Base-by-base conservation (phyloP, 257 asterid genomes). In the Solanum gandarillasii region DNA sequence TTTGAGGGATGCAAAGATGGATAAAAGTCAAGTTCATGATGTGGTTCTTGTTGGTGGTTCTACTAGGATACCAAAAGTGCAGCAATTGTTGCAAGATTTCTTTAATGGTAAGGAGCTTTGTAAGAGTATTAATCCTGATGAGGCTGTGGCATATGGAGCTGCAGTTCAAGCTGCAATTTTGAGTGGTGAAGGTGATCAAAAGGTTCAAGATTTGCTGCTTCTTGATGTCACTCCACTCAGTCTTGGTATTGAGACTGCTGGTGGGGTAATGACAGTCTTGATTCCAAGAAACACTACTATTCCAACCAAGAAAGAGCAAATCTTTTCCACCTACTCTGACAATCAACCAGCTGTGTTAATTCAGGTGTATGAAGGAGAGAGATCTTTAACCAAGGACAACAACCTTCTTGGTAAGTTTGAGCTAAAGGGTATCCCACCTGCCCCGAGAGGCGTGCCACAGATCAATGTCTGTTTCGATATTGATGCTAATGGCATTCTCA, bases 381-480 rank as follows among this genome's bases (percentile, higher is more conserved):
- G 75, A 70, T 70, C 38, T 10, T 70, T 70, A 70, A 70, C 74
- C 2, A 67, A 67, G 74, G 74, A 67, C 74, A 67, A 67, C 74
- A 67, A 67, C 74, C 35, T 67, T 67, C 74, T 67, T 67, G 74
- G 74, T 27, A 67, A 27, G 29, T 67, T 67, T 67, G 74, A 67
- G 74, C 74, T 67, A 67, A 67, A 67, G 74, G 35, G 74, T 67
- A 67, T 67, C 35, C 35, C 74, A 71, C 78, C 41, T 1, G 81
- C 81, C 23, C 43, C 29, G 36, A 41, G 85, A 79, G 85, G 85
- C 0, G 85, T 79, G 35, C 85, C 85, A 79, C 85, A 79, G 85
- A 79, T 79, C 65, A 79, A 79, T n/a, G 85, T n/a, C 34, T 79
- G 85, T 79, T 79, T 79, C 9, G 87, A 84, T 27, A 84, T 84